Percentiles rank a stretch among this genome's conserved stretches.
These are phyloP conservation scores for Staphylotrichum tortipilum DNA, from an alignment of 495 filamentous ascomycete species.

Conservation along the genomic window DNA sequence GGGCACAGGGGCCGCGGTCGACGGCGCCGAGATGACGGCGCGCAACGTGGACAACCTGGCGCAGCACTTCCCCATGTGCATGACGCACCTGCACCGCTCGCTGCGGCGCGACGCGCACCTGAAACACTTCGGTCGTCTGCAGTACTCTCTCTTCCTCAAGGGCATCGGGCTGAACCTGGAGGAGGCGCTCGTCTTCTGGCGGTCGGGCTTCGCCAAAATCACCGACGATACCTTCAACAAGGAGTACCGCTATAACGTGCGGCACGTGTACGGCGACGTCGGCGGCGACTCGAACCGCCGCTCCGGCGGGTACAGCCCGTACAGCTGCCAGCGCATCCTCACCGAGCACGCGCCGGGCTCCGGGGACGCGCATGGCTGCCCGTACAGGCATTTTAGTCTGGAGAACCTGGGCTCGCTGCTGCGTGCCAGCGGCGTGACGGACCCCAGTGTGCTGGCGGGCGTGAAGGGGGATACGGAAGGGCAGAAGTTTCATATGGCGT, in stretches of 20 bases:
- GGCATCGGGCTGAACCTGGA: slow-evolving; percentile 87
- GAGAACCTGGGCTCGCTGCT: slow-evolving; percentile 77
- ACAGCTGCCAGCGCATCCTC: slow-evolving; percentile 89
- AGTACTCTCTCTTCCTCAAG: slow-evolving; percentile 97
- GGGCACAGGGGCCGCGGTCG: slow-evolving; percentile 40
- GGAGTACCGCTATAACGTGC: slow-evolving; percentile 93
- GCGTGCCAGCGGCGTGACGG: slow-evolving; percentile 64
- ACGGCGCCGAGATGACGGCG: slow-evolving; percentile 67
- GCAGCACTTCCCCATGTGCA: slow-evolving; percentile 86
- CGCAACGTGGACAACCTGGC: slow-evolving; percentile 73
- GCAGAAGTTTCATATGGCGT: slow-evolving; percentile 88
- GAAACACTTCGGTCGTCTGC: slow-evolving; percentile 87
- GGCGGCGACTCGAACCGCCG: slow-evolving; percentile 85
- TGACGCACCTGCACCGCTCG: slow-evolving; percentile 78
- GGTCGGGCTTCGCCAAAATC: slow-evolving; percentile 67
- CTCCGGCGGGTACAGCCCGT: slow-evolving; percentile 77
- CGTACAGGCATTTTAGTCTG: slow-evolving; percentile 81
- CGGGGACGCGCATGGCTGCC: slow-evolving; percentile 87
- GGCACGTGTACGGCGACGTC: slow-evolving; percentile 88
- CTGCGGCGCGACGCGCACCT: slow-evolving; percentile 79
- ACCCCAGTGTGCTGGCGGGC: slow-evolving; percentile 65
- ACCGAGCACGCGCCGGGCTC: slow-evolving; percentile 73
- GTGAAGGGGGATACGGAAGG: slow-evolving; percentile 84
- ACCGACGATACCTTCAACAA: slow-evolving; percentile 91
- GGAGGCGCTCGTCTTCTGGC: slow-evolving; percentile 94